Evolutionary conservation across 495 filamentous ascomycete genomes (phyloP).

Genomic region (Tuber indicum): DNA sequence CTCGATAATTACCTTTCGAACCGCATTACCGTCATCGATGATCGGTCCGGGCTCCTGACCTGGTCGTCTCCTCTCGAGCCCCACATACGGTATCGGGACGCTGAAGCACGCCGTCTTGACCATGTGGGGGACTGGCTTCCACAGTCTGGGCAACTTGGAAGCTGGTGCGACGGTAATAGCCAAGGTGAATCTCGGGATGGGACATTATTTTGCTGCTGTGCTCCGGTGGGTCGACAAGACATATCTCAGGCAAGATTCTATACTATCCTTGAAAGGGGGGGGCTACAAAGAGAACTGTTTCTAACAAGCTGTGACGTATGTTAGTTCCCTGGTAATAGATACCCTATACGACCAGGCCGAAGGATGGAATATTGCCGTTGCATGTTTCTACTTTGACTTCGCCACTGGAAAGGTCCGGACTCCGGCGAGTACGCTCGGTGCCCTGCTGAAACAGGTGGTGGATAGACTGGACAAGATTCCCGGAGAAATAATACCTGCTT

Average conservation of each 20-base stretch:
- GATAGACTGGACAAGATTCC: neutral
- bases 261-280: neutral
- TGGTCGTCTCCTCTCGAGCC: neutral
- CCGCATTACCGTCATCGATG: neutral
- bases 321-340: neutral
- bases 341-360: neutral
- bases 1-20: neutral
- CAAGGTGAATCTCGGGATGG: neutral
- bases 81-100: neutral
- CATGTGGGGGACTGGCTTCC: neutral
- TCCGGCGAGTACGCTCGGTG: neutral
- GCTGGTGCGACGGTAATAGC: neutral
- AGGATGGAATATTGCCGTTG: neutral
- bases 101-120: neutral
- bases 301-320: neutral
- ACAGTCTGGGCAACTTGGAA: neutral
- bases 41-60: neutral
- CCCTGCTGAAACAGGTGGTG: slow-evolving; percentile 5
- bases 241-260: neutral
- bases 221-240: neutral
- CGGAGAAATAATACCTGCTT: neutral
- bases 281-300: neutral
- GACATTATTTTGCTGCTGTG: neutral
- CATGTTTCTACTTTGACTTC: slow-evolving; percentile 1
- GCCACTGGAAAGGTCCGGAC: neutral